Base-by-base conservation (phyloP, 768 basidiomycete species). In the Suillus subaureus region DNA sequence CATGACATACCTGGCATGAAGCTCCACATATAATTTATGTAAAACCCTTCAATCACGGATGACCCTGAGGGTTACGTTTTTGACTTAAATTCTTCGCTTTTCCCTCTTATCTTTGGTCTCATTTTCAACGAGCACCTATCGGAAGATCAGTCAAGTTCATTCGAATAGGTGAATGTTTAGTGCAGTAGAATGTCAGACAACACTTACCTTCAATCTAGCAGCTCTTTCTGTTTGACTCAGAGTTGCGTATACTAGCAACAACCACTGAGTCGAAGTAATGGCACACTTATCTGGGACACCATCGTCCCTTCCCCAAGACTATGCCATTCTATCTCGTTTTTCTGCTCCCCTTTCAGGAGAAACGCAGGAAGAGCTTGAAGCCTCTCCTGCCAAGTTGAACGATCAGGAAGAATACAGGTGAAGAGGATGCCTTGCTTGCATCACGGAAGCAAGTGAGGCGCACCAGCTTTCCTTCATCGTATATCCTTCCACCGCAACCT, bases 271-370 rank as follows among this genome's bases (percentile, higher is more conserved):
- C 4, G 23, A 12, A 42, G 26, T 4, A 28, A 60, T 60, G 58
- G 40, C 58, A 1, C 58, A 60, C 40, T 31, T 60, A 42, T 42
- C 43, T 43, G 51, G 65, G 40, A 64, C 51, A 37, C 83, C 89
- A 11, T 83, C 84, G 2, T 89, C 88, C 6, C 75, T 88, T 26
- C 86, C 86, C 26, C 85, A 86, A 16, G 87, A 89, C 76, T 87
- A 88, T 70, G 86, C 84, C 16, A 77, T 87, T 40, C 75, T 88
- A 11, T 85, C 87, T 18, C 80, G 81, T 26, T 84, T 81, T 70
- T 81, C 83, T 6, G 79, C 51, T 64, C 8, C 64, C 67, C 9
- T 18, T 47, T 11, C n/a, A 58, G 40, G 26, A 7, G 66, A 61
- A 62, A 51, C 13, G 62, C 64, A 68, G 9, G 47, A 40, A 1